These are phyloP conservation scores for Fusarium humuli DNA, from an alignment of 2,329 filamentous ascomycete genomes.

Conservation along the genomic window DNA sequence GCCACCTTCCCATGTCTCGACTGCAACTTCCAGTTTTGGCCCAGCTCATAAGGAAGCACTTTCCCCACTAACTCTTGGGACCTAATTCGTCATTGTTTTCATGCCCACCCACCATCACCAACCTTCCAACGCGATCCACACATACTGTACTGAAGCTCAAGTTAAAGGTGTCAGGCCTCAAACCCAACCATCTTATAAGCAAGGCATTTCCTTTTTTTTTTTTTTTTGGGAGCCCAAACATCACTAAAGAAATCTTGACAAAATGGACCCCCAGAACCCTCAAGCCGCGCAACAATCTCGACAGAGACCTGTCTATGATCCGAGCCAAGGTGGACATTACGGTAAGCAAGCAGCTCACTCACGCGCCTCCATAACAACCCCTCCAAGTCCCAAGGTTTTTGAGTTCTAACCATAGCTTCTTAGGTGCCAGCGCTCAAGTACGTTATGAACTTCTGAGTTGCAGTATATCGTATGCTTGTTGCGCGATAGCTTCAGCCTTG, in stretches of 20 bases:
- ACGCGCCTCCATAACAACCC: conserved; percentile 2
- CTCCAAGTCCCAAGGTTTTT: background rate
- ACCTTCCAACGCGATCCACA: conserved; percentile 6
- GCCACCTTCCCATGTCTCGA: background rate
- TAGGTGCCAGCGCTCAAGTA: conserved; percentile 63
- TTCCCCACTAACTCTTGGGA: conserved; percentile 1
- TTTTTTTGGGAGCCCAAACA: background rate
- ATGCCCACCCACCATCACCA: conserved; percentile 7
- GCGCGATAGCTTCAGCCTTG: conserved; percentile 8
- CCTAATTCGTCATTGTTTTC: conserved; percentile 11
- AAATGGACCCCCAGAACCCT: conserved; percentile 58
- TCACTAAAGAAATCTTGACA: conserved; percentile 9
- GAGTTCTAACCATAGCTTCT: conserved; percentile 13
- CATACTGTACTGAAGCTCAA: conserved; percentile 6
- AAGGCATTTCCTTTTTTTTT: background rate
- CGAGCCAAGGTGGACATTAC: conserved; percentile 80
- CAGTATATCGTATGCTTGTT: background rate
- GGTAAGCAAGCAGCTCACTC: conserved; percentile 64
- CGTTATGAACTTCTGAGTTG: conserved; percentile 22
- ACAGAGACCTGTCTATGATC: conserved; percentile 76
- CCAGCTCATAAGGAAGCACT: background rate
- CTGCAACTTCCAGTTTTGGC: background rate
- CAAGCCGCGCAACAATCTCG: conserved; percentile 67
- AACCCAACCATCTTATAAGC: conserved; percentile 3
- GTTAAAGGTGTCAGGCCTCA: conserved; percentile 8